Conservation (phyloP, 352 stramenopile species). For the Albugo laibachii region DNA sequence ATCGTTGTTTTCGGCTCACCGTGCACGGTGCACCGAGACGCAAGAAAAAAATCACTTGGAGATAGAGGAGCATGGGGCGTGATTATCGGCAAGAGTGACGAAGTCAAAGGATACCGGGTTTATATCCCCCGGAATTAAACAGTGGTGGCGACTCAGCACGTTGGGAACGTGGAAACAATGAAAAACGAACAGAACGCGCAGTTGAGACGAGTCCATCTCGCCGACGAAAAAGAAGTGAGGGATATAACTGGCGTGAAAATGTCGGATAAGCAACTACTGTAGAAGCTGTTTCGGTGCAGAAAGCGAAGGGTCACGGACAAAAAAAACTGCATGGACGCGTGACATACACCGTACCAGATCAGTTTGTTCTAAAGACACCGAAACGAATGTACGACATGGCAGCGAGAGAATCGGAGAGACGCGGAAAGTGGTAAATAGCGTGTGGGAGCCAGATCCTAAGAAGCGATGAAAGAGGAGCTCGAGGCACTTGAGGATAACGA, state of each 20-base stretch:
- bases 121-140: too few species aligned
- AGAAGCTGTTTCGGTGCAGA: not conserved
- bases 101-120: too few species aligned
- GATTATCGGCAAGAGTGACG: too few species aligned
- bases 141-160: not conserved
- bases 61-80: too few species aligned
- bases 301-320: not conserved
- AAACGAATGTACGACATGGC: not conserved
- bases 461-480: not conserved
- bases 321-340: not conserved
- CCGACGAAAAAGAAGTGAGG: not conserved
- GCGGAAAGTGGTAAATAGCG: not conserved
- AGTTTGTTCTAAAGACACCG: not conserved
- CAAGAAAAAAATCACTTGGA: not conserved
- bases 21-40: not conserved
- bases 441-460: not conserved
- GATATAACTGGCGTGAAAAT: not conserved
- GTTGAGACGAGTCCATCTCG: not conserved
- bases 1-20: not conserved
- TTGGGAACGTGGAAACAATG: not conserved
- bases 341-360: not conserved
- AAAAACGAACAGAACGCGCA: not conserved
- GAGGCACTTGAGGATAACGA: not conserved
- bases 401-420: not conserved
- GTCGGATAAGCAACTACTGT: not conserved